Conservation (phyloP, 2,329 filamentous ascomycete genomes). For the Colletotrichum lini region DNA sequence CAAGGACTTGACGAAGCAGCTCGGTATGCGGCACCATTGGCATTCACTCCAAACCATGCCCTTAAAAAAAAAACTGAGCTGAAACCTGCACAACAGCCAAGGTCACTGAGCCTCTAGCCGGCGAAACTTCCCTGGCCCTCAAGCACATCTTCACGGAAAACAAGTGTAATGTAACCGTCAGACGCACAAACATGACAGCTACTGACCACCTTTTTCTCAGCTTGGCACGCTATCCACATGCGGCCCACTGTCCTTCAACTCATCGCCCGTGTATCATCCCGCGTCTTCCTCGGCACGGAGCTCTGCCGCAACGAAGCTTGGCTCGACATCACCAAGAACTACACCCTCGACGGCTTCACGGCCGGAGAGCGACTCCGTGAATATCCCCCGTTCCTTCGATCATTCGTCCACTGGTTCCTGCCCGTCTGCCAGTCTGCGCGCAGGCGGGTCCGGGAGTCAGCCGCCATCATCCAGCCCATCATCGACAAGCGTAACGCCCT, state of each 20-base stretch:
- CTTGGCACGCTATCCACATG: conserved; percentile 37
- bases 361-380: conserved; percentile 55
- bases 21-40: neutral
- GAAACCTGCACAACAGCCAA: conserved; percentile 1
- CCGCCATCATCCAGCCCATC: conserved; percentile 52
- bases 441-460: conserved; percentile 54
- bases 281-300: conserved; percentile 62
- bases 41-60: no score
- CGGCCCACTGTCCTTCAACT: conserved; percentile 44
- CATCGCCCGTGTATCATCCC: conserved; percentile 64
- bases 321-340: conserved; percentile 61
- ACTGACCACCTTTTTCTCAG: conserved; percentile 35
- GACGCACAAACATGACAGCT: accelerated
- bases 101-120: conserved; percentile 30
- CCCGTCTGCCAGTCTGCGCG: conserved; percentile 56
- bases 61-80: no score
- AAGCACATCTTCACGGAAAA: conserved; percentile 14
- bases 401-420: conserved; percentile 60
- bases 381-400: conserved; percentile 57
- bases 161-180: neutral
- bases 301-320: conserved; percentile 63
- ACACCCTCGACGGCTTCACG: conserved; percentile 57
- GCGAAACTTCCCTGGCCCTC: conserved; percentile 15
- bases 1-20: conserved; percentile 28
- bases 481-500: conserved; percentile 47